A percentile compares a stretch with the other conserved stretches of the same genome.
phyloP scores from a whole-genome alignment of 495 filamentous ascomycete species.

The Aspergillus avenaceus region DNA sequence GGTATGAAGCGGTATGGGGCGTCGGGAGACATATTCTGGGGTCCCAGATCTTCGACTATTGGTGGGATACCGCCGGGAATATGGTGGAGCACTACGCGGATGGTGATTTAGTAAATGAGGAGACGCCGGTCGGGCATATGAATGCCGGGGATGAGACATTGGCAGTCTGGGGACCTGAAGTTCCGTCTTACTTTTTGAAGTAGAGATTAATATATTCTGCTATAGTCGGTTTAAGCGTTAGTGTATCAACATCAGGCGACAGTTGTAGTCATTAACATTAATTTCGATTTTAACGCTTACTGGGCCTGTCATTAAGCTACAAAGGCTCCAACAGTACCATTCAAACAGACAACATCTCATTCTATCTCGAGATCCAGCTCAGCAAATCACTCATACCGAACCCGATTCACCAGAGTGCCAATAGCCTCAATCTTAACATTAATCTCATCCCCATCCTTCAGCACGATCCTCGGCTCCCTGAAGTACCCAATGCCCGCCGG shows the following conservation, averaged over 20 bases:
- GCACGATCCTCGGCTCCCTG: constrained; percentile 30
- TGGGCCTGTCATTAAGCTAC: no score
- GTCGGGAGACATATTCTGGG: constrained; percentile 70
- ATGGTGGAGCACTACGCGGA: constrained; percentile 70
- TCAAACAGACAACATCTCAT: no score
- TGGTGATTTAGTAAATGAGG: constrained; percentile 60
- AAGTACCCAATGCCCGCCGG: constrained; percentile 35
- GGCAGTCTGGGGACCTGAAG: constrained; percentile 21
- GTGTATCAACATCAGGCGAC: no score
- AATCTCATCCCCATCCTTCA: constrained; percentile 50
- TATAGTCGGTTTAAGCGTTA: no score
- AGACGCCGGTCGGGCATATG: constrained; percentile 40
- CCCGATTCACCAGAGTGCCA: constrained; percentile 32
- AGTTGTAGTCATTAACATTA: no score
- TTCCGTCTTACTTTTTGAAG: constrained; percentile 11
- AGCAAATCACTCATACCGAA: neutral
- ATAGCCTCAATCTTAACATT: constrained; percentile 42
- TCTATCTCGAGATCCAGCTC: no score
- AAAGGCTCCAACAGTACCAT: no score
- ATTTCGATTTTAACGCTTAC: no score
- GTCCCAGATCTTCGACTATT: constrained; percentile 76
- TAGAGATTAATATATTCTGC: neutral
- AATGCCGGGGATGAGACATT: constrained; percentile 15
- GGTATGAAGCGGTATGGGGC: constrained; percentile 66
- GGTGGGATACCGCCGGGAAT: constrained; percentile 57